Evolutionary conservation across 2,329 filamentous ascomycete genomes (phyloP).

Genomic region (Alternaria rosae): DNA sequence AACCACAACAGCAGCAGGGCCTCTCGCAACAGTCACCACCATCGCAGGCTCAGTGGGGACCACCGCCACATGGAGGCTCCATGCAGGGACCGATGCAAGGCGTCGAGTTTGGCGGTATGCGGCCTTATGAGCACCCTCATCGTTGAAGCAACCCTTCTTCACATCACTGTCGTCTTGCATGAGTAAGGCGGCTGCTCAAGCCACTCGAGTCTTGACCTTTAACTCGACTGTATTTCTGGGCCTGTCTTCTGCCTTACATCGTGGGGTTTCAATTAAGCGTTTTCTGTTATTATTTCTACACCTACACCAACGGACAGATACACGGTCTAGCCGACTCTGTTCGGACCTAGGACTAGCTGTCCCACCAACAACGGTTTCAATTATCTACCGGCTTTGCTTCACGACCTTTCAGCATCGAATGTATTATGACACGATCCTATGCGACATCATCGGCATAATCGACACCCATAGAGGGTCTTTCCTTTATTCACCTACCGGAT

Average conservation of each 20-base stretch:
- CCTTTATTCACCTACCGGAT: conserved; percentile 1
- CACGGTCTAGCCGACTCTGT: not conserved
- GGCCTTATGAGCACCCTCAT: conserved; percentile 47
- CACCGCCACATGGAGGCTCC: conserved; percentile 22
- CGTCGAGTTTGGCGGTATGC: conserved; percentile 55
- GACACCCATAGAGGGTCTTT: not conserved
- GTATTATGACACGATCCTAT: conserved; percentile 8
- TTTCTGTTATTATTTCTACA: not conserved
- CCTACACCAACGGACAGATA: not conserved
- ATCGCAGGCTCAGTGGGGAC: conserved; percentile 46
- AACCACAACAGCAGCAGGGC: conserved; percentile 25
- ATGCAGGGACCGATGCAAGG: conserved; percentile 55
- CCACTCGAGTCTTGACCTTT: not conserved
- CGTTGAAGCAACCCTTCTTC: conserved; percentile 10
- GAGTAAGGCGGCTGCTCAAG: not conserved
- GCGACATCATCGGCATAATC: conserved; percentile 1
- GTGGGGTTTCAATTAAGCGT: not conserved
- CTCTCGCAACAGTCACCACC: conserved; percentile 35
- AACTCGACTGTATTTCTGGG: not conserved
- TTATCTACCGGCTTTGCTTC: conserved; percentile 6
- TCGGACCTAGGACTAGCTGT: not conserved
- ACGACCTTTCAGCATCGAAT: conserved; percentile 10
- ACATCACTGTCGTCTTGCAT: not conserved
- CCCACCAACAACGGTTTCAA: conserved; percentile 3
- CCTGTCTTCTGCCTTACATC: not conserved